Evolutionary conservation across 108 stramenopile genomes (phyloP), one percentile per base, ranked within the genome.

Genomic region (Seminavis robusta): DNA sequence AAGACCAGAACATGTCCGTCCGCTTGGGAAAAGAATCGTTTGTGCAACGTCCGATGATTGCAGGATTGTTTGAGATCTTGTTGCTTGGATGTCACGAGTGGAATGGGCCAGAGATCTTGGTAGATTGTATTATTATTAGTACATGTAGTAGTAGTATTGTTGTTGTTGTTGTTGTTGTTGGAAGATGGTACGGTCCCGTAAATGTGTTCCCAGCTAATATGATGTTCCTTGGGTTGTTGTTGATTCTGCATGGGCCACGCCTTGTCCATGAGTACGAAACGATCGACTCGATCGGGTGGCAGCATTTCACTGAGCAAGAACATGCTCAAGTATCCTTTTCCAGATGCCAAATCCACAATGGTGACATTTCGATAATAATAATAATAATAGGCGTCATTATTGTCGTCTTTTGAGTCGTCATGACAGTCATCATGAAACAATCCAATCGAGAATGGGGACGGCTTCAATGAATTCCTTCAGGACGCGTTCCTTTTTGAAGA

Each of bases 391-490:
- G 45, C 24, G 23, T 47, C 49, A 5, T 17, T 15, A 34, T 10
- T 16, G 5, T 43, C 20, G 1, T 1, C 28, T 1, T 13, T 21
- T 0, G 17, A 9, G 1, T 33, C 42, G 24, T 40, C 46, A 2
- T 64, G 39, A 26, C 76, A 65, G 26, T 67, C n/a, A n/a, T n/a
- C n/a, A 51, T 26, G 28, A 29, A 24, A 52, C 24, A 15, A 74
- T 65, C 13, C 73, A 61, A 55, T 79, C 76, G 21, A 84, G 46
- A 11, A 84, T 50, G 17, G 82, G 82, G 19, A 39, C 72, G 0
- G 73, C 71, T 57, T 84, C 82, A 16, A 80, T 65, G 42, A 80
- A 76, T 66, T 84, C 82, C 55, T 84, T 84, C 11, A 80, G 20
- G 33, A 84, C 72, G 11, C 69, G 59, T 17, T 84, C 79, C 44